A percentile compares a stretch with the other conserved stretches of the same genome.
phyloP scores from a whole-genome alignment of 2,329 filamentous ascomycete genomes.

The Boeremia lycopersici region DNA sequence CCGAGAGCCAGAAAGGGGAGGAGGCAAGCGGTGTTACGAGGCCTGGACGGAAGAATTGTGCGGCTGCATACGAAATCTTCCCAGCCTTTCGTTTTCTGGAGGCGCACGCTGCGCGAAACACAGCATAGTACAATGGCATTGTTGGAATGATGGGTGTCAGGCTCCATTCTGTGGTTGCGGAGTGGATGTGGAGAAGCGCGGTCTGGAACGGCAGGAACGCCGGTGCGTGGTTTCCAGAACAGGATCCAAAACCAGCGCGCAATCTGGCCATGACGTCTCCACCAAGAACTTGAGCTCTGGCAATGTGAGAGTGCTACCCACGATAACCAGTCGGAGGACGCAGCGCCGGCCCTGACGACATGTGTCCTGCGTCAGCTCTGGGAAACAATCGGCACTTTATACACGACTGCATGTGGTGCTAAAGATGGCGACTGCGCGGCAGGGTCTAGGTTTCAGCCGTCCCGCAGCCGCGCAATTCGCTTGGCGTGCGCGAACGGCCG shows the following conservation, averaged over 20 bases:
- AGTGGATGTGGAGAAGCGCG: slow-evolving; percentile 6
- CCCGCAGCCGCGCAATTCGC: slow-evolving; percentile 12
- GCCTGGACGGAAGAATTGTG: not conserved
- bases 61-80: not conserved
- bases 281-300: not conserved
- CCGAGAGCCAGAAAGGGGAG: slow-evolving; percentile 9
- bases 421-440: slow-evolving; percentile 3
- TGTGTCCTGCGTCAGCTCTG: slow-evolving; percentile 7
- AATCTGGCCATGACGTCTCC: slow-evolving; percentile 3
- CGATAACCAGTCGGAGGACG: slow-evolving; percentile 9
- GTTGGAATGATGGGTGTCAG: not conserved
- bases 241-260: not conserved
- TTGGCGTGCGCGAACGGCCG: slow-evolving; percentile 10
- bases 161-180: not conserved
- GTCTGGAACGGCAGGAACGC: slow-evolving; percentile 11
- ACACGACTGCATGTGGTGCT: slow-evolving; percentile 4
- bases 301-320: not conserved
- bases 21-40: slow-evolving; percentile 12
- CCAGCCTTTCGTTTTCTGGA: too few relatives aligned
- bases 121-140: too few relatives aligned
- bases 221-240: slow-evolving; percentile 7
- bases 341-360: slow-evolving; percentile 2
- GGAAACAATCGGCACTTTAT: not conserved
- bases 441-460: slow-evolving; percentile 14
- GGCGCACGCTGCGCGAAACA: too few relatives aligned